These are phyloP conservation scores for Rhodotorula paludigena DNA, from an alignment of 768 basidiomycete species.

Conservation along the genomic window DNA sequence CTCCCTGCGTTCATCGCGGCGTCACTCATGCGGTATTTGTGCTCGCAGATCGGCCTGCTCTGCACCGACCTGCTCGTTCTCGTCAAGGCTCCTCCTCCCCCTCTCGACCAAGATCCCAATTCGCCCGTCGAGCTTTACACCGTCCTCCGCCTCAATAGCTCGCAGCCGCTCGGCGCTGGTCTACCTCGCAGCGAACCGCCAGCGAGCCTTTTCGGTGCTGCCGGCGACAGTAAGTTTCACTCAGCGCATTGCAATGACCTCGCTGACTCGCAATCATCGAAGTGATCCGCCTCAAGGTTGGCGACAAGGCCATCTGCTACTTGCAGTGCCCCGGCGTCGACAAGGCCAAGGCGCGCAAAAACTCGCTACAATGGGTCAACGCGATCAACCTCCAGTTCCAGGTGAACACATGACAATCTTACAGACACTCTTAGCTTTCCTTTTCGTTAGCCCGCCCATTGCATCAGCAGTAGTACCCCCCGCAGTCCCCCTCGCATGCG, in stretches of 20 bases:
- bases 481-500: too few species aligned
- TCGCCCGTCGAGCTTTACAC: conserved; percentile 89
- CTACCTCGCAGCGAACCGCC: not conserved
- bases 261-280: not conserved
- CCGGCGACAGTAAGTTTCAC: conserved; percentile 17
- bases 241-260: accelerated
- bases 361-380: conserved; percentile 23
- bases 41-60: conserved; percentile 64
- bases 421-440: too few species aligned
- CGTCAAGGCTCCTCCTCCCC: conserved; percentile 70
- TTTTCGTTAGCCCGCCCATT: too few species aligned
- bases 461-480: too few species aligned
- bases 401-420: conserved; percentile 11
- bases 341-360: not conserved
- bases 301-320: conserved; percentile 27
- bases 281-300: conserved; percentile 29
- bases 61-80: conserved; percentile 92
- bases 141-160: conserved; percentile 84
- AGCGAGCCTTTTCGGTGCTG: conserved; percentile 16
- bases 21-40: not conserved
- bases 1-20: not conserved
- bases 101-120: conserved; percentile 65
- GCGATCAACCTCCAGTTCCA: conserved; percentile 29
- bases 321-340: conserved; percentile 3
- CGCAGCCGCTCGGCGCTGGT: conserved; percentile 53